Evolutionary conservation across 768 basidiomycete genomes (phyloP).

Genomic region (Dictyophora rubrovolvata): DNA sequence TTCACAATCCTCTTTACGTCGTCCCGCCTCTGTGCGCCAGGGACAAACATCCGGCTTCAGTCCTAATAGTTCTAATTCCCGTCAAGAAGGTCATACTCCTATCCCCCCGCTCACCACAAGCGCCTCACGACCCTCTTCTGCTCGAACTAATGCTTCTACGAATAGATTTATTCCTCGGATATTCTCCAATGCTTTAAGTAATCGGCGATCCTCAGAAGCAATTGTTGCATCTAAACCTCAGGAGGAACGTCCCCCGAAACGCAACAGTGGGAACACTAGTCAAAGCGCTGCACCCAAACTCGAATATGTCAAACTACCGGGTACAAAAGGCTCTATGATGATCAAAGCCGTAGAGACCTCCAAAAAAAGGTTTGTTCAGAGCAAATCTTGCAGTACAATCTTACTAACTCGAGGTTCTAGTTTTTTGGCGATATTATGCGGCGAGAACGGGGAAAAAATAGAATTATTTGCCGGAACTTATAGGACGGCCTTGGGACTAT

Average conservation of each 20-base stretch:
- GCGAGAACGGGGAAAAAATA: slow-evolving; percentile 87
- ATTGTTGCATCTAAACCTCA: neutral
- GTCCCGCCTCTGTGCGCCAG: slow-evolving; percentile 14
- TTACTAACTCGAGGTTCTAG: slow-evolving; percentile 25
- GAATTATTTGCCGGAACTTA: slow-evolving; percentile 90
- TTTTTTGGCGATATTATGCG: slow-evolving; percentile 88
- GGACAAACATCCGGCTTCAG: slow-evolving; percentile 23
- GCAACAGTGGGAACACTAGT: neutral
- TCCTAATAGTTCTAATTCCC: slow-evolving; percentile 16
- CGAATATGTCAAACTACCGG: slow-evolving; percentile 87
- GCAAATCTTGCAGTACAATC: neutral
- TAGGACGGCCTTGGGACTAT: slow-evolving; percentile 78
- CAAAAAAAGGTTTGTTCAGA: slow-evolving; percentile 60
- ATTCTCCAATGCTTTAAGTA: slow-evolving; percentile 51
- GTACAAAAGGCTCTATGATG: slow-evolving; percentile 76
- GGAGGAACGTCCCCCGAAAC: neutral
- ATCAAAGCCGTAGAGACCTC: slow-evolving; percentile 84
- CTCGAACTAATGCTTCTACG: neutral
- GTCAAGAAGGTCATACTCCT: neutral
- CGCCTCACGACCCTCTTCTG: neutral
- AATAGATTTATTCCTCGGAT: slow-evolving; percentile 60
- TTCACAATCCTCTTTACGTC: slow-evolving; percentile 16
- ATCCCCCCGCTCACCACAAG: neutral
- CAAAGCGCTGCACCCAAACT: slow-evolving; percentile 71
- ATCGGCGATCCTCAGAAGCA: slow-evolving; percentile 51